Conservation (phyloP, 1,284 basidiomycete species). For the Apiotrichum sp. region DNA sequence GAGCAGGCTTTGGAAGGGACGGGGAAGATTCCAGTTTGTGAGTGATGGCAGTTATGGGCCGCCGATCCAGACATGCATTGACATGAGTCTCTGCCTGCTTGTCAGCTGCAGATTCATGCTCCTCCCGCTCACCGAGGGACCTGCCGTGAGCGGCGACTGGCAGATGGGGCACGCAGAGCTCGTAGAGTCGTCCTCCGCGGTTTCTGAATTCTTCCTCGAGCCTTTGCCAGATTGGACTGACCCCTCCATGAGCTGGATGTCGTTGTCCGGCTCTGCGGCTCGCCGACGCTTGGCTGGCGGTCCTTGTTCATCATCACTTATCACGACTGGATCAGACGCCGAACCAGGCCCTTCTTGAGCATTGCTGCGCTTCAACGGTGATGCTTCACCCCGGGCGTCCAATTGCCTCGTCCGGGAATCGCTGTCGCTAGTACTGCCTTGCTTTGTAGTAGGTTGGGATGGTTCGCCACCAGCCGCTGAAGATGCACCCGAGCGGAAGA, state of each 20-base stretch:
- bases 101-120: background rate
- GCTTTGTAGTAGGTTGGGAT: too few relatives aligned
- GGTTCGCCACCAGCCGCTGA: background rate
- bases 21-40: constrained; percentile 9
- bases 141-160: background rate
- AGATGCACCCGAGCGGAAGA: background rate
- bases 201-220: too few relatives aligned
- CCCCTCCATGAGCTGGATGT: background rate
- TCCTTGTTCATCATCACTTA: constrained; percentile 24
- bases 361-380: too few relatives aligned
- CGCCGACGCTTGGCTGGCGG: background rate
- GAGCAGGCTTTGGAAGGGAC: constrained; percentile 9
- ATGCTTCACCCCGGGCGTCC: too few relatives aligned
- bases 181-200: too few relatives aligned
- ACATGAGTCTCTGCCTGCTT: constrained; percentile 41
- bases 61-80: constrained; percentile 41
- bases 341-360: constrained; percentile 9
- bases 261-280: background rate
- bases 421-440: too few relatives aligned
- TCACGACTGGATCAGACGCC: constrained; percentile 24
- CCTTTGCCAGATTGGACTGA: background rate
- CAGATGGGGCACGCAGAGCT: too few relatives aligned
- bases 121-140: too few relatives aligned
- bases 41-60: constrained; percentile 3
- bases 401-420: too few relatives aligned